These are phyloP conservation scores for Boletus huronensis DNA, from an alignment of 768 basidiomycete species.

Conservation along the genomic window DNA sequence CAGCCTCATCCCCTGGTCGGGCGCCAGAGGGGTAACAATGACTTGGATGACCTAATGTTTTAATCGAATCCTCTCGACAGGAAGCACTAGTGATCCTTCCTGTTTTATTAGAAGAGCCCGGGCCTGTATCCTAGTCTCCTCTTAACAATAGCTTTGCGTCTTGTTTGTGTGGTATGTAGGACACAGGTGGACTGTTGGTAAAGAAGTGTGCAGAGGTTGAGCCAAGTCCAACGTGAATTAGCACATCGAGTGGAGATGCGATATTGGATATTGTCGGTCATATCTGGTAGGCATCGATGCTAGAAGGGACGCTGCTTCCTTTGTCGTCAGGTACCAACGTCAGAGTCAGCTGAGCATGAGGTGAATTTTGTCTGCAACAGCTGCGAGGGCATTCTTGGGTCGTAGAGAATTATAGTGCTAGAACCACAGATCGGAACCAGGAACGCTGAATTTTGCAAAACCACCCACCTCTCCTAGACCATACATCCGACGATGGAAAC, in stretches of 20 bases:
- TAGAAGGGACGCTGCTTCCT: neutral
- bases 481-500: conserved; percentile 93
- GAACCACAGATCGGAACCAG: conserved; percentile 4
- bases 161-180: conserved; percentile 11
- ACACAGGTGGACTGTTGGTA: neutral
- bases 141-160: neutral
- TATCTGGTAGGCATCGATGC: neutral
- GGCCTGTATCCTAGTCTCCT: conserved; percentile 3
- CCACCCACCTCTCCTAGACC: conserved; percentile 87
- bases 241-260: neutral
- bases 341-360: conserved; percentile 26
- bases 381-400: conserved; percentile 40
- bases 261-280: neutral
- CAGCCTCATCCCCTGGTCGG: conserved; percentile 61
- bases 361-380: conserved; percentile 32
- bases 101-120: neutral
- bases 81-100: neutral
- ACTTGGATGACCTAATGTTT: conserved; percentile 69
- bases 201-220: neutral
- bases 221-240: neutral
- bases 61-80: conserved; percentile 22
- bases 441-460: neutral
- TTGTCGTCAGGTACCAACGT: neutral
- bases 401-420: conserved; percentile 90
- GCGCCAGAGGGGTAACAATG: conserved; percentile 39